Conservation (phyloP, 371 early-diverging fungal species). For the Nematocida sp. region DNA sequence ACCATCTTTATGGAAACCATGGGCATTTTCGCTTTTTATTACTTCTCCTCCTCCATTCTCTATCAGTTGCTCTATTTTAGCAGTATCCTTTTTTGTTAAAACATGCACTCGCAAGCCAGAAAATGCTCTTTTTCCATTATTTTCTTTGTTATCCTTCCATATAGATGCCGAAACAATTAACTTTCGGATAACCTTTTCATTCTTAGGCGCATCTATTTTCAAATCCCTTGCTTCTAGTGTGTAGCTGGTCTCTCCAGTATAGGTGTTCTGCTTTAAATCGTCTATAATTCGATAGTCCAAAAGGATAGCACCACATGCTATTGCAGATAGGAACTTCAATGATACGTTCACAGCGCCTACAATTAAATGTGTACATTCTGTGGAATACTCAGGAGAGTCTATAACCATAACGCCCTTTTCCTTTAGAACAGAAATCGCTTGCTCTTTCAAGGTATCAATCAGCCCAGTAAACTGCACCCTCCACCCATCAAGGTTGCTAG, state of each 20-base stretch:
- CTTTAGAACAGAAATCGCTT: slow-evolving; percentile 58
- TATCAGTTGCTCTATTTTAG: slow-evolving; percentile 25
- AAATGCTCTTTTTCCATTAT: slow-evolving; percentile 64
- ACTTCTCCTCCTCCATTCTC: slow-evolving; percentile 43
- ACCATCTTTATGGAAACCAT: neutral
- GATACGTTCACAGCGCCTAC: slow-evolving; percentile 67
- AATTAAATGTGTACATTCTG: slow-evolving; percentile 68
- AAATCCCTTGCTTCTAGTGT: neutral
- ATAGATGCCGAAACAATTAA: slow-evolving; percentile 1
- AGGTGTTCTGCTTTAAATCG: slow-evolving; percentile 32
- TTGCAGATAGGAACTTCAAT: slow-evolving; percentile 67
- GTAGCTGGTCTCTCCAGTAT: slow-evolving; percentile 2
- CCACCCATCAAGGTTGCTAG: slow-evolving; percentile 12
- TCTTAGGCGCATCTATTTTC: slow-evolving; percentile 25
- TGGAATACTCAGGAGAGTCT: slow-evolving; percentile 28
- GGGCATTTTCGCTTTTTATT: neutral
- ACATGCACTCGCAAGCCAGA: slow-evolving; percentile 63
- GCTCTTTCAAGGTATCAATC: slow-evolving; percentile 51
- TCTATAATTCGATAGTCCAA: slow-evolving; percentile 65
- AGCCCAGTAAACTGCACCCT: slow-evolving; percentile 69
- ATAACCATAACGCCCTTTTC: slow-evolving; percentile 46
- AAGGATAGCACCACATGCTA: slow-evolving; percentile 66
- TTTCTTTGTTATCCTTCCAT: slow-evolving; percentile 30
- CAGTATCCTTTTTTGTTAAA: slow-evolving; percentile 1
- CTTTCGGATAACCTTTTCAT: slow-evolving; percentile 24